Conservation (phyloP, 2,329 filamentous ascomycete genomes). For the Penicillium sp. region DNA sequence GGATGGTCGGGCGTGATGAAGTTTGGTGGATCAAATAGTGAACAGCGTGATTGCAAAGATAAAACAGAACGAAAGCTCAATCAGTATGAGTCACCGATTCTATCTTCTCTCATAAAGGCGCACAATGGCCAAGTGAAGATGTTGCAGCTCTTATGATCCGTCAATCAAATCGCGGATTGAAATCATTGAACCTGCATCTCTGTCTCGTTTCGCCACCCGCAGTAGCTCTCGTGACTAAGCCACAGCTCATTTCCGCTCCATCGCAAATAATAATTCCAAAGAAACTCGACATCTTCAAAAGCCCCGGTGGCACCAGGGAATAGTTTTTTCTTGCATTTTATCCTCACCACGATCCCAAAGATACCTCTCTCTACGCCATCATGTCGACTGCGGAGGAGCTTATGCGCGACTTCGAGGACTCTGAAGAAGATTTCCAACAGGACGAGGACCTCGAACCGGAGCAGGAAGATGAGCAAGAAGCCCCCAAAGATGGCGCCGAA, state of each 20-base stretch:
- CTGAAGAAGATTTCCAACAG: conserved; percentile 39
- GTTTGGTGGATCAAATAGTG: background rate
- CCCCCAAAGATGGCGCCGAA: conserved; percentile 62
- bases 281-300: background rate
- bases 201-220: conserved; percentile 23
- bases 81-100: background rate
- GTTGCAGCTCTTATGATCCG: background rate
- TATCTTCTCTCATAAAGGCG: background rate
- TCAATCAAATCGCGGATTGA: conserved; percentile 8
- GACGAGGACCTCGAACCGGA: conserved; percentile 1
- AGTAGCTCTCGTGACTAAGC: conserved; percentile 24
- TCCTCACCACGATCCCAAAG: too few species aligned
- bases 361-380: conserved; percentile 4
- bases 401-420: conserved; percentile 79
- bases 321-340: background rate
- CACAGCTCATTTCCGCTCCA: conserved; percentile 7
- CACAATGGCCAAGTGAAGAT: background rate
- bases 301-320: background rate
- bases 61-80: background rate
- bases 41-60: background rate
- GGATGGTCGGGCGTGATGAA: background rate
- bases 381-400: conserved; percentile 96
- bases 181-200: conserved; percentile 17
- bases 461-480: conserved; percentile 43
- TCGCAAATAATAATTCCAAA: conserved; percentile 1